These are phyloP conservation scores for Barbarea vulgaris DNA, from an alignment of 345 rosid genomes.

Conservation along the genomic window DNA sequence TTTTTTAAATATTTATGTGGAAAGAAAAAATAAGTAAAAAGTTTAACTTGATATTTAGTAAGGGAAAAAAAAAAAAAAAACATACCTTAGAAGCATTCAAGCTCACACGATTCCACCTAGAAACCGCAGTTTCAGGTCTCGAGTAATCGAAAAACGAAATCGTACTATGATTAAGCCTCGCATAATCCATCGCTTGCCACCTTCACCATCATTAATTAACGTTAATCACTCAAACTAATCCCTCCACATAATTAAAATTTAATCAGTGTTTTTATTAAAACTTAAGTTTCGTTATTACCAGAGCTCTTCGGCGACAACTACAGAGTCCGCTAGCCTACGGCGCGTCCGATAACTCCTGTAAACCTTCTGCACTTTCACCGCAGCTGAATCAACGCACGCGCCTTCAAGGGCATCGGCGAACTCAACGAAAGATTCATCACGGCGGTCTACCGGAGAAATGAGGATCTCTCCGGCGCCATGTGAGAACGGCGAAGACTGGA, in stretches of 20 bases:
- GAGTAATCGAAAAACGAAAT: slow-evolving; percentile 72
- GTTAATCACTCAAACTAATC: slow-evolving; percentile 21
- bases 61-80: neutral
- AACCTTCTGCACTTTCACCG: slow-evolving; percentile 79
- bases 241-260: neutral
- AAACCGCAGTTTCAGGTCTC: slow-evolving; percentile 72
- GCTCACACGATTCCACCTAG: slow-evolving; percentile 76
- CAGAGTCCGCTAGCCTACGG: slow-evolving; percentile 86
- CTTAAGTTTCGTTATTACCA: too few relatives aligned
- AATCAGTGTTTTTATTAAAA: neutral
- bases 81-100: slow-evolving; percentile 82
- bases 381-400: slow-evolving; percentile 34
- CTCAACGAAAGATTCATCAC: slow-evolving; percentile 6
- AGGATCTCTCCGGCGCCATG: slow-evolving; percentile 35
- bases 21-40: neutral
- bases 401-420: slow-evolving; percentile 12
- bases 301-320: slow-evolving; percentile 83
- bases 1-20: too few relatives aligned
- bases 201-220: slow-evolving; percentile 31
- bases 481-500: slow-evolving; percentile 45
- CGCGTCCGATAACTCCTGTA: slow-evolving; percentile 92
- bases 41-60: neutral
- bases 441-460: slow-evolving; percentile 30
- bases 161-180: slow-evolving; percentile 73
- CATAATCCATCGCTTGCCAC: slow-evolving; percentile 91